These are phyloP conservation scores for Sarcodon aspratus DNA, from an alignment of 768 basidiomycete genomes.

Conservation along the genomic window DNA sequence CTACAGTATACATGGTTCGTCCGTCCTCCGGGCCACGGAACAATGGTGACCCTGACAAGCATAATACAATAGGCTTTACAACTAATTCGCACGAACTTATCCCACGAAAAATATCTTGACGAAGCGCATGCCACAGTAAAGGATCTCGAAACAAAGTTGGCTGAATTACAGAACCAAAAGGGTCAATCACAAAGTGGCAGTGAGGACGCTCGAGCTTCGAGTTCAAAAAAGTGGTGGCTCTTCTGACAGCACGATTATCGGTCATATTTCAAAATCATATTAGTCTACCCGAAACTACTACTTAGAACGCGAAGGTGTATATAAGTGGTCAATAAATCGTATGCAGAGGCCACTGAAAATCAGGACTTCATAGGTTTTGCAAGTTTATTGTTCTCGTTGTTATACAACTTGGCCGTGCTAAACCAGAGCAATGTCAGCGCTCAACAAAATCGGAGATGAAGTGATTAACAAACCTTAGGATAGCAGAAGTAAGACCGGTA, in stretches of 20 bases:
- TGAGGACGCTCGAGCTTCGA: background rate
- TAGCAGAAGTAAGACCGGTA: constrained; percentile 56
- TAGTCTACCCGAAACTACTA: background rate
- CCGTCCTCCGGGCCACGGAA: background rate
- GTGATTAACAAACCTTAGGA: constrained; percentile 52
- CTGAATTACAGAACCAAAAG: background rate
- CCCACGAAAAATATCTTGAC: constrained; percentile 62
- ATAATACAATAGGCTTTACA: constrained; percentile 43
- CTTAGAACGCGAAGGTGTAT: constrained; percentile 3
- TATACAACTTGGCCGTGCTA: constrained; percentile 67
- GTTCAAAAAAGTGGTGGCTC: background rate
- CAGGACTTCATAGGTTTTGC: constrained; percentile 35
- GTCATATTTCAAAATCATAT: too few species aligned
- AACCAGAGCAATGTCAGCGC: background rate
- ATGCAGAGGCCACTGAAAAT: background rate
- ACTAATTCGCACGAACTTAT: constrained; percentile 45
- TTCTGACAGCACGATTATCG: constrained; percentile 1
- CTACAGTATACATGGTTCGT: constrained; percentile 65
- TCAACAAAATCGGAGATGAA: constrained; percentile 1
- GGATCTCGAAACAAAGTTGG: constrained; percentile 18
- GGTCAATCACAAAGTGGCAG: constrained; percentile 1
- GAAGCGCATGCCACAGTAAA: constrained; percentile 43
- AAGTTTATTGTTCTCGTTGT: constrained; percentile 54
- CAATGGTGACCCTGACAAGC: background rate
- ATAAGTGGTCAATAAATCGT: background rate